Evolutionary conservation across 768 basidiomycete genomes (phyloP), one percentile per base, ranked within the genome.

Genomic region (Tremella mesenterica): DNA sequence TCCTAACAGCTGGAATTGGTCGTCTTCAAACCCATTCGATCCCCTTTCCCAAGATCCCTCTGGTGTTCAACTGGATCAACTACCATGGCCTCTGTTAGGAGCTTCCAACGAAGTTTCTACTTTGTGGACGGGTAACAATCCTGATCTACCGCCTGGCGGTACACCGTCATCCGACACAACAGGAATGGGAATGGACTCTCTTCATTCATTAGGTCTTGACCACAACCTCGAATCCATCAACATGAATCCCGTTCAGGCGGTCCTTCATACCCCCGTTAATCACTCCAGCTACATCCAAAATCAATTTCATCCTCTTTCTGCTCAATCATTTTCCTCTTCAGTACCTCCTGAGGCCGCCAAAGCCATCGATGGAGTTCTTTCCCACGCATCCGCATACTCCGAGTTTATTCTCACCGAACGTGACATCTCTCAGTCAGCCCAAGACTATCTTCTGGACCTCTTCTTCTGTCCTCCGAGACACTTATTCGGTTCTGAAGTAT

Each of bases 371-470:
- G 49, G 29, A 9, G 49, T 50, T 36, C 36, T 50, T 25, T 14
- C 20, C 31, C 49, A 41, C 49, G 49, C 33, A 12, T 41, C 38
- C 8, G n/a, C 38, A n/a, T 18, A 18, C 14, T 20, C 36, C 3
- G 34, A 34, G 13, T 21, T 12, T 7, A 28, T 25, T 10, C 45
- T 59, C 18, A 25, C 47, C 27, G 58, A 61, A 30, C 31, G 39
- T 16, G 60, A 65, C 28, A 53, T 65, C 18, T 53, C 52, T 6
- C 45, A 58, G 16, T 31, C 44, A 1, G 60, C 63, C 12, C 48
- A 53, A 28, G 58, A 60, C 20, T 65, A 65, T 34, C 55, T 64
- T 54, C 52, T 59, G 39, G 57, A 58, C 23, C 52, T 62, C 23
- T 62, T 59, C 44, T 61, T 61, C 46, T 31, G 49, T n/a, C 54